Evolutionary conservation across 2,329 filamentous ascomycete genomes (phyloP).

Genomic region (Pseudogymnoascus verrucosus): DNA sequence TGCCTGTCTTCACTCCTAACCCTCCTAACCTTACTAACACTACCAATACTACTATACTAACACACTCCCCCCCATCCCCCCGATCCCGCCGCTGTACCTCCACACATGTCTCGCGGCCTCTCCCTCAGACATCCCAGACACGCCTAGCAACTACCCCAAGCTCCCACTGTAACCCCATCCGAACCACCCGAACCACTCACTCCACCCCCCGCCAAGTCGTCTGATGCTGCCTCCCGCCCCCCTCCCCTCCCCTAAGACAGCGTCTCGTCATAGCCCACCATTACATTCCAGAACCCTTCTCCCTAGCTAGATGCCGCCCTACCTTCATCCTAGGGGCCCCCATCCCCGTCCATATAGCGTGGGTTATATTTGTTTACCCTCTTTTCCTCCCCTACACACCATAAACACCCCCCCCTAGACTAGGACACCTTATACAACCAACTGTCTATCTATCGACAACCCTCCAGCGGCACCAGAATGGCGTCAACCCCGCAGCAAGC

Average conservation of each 20-base stretch:
- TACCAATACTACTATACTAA: not conserved
- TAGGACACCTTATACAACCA: too few species aligned
- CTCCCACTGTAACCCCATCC: not conserved
- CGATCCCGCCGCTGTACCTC: not conserved
- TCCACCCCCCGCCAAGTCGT: not conserved
- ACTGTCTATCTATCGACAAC: not conserved
- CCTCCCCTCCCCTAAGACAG: not conserved
- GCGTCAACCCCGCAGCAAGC: not conserved
- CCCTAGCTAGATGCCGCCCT: not conserved
- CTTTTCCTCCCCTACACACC: too few species aligned
- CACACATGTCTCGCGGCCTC: not conserved
- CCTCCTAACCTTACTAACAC: too few species aligned
- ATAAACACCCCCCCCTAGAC: not conserved
- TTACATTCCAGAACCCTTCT: not conserved
- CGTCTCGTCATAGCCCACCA: not conserved
- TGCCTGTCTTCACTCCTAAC: not conserved
- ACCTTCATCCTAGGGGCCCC: too few species aligned
- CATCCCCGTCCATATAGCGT: too few species aligned
- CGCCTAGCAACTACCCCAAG: not conserved
- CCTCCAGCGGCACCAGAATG: not conserved
- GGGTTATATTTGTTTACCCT: too few species aligned
- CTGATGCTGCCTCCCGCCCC: not conserved
- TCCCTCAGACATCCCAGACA: not conserved
- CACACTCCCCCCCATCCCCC: not conserved
- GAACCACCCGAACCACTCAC: not conserved